Evolutionary conservation across 2,329 filamentous ascomycete species (phyloP).

Genomic region (Monosporascus cannonballus): DNA sequence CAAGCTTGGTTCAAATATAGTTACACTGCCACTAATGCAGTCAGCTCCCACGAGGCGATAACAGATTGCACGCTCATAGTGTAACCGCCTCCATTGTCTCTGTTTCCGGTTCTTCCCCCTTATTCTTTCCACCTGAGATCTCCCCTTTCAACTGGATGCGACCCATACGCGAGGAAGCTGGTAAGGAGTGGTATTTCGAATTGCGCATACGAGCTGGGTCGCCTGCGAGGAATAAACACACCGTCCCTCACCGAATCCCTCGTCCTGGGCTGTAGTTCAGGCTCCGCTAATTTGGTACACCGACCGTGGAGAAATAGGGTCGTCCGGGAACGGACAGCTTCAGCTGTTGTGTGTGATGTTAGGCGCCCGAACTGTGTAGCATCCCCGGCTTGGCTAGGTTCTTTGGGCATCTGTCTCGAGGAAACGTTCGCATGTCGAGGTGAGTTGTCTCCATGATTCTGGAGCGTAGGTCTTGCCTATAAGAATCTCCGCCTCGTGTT

Average conservation of each 20-base stretch:
- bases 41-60: conserved; percentile 24
- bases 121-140: conserved; percentile 2
- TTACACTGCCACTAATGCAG: conserved; percentile 24
- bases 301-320: conserved; percentile 19
- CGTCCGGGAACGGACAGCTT: conserved; percentile 32
- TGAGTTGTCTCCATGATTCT: conserved; percentile 16
- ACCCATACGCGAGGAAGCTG: background rate
- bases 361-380: conserved; percentile 35
- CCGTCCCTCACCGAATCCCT: conserved; percentile 14
- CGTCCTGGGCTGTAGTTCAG: conserved; percentile 12
- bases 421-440: conserved; percentile 24
- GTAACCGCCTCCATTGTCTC: conserved; percentile 4
- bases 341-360: conserved; percentile 36
- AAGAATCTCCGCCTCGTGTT: conserved; percentile 7
- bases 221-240: conserved; percentile 19
- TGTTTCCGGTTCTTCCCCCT: conserved; percentile 4
- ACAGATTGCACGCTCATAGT: conserved; percentile 10
- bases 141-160: background rate
- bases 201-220: conserved; percentile 5
- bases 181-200: background rate
- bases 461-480: conserved; percentile 3
- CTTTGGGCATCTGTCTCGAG: conserved; percentile 29
- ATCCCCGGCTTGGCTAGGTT: conserved; percentile 31
- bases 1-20: conserved; percentile 21
- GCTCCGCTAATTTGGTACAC: conserved; percentile 15